phyloP scores from a whole-genome alignment of 2,329 filamentous ascomycete species.

The Balansia obtecta region DNA sequence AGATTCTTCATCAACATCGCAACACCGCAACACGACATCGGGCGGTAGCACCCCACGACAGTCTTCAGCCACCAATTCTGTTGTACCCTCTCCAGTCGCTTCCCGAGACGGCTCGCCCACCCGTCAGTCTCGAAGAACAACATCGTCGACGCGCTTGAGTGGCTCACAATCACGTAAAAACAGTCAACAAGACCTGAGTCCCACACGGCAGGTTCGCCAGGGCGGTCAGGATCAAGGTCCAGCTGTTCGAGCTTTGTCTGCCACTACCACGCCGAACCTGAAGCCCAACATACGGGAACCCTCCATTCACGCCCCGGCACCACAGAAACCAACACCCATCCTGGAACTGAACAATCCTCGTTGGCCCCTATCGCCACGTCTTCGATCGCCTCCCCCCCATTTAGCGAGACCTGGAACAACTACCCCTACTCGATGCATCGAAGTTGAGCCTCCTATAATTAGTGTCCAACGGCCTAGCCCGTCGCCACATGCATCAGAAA shows the following conservation, averaged over 20 bases:
- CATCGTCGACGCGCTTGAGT: constrained; percentile 22
- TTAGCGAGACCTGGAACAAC: constrained; percentile 33
- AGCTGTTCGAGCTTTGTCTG: constrained; percentile 55
- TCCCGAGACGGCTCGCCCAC: constrained; percentile 37
- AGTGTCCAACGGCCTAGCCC: constrained; percentile 40
- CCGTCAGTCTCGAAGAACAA: constrained; percentile 24
- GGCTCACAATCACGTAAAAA: constrained; percentile 49
- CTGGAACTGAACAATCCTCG: constrained; percentile 46
- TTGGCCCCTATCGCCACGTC: constrained; percentile 66
- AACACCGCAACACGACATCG: constrained; percentile 11
- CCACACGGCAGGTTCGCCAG: constrained; percentile 38
- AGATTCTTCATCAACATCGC: constrained; percentile 1
- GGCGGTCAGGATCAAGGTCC: constrained; percentile 48
- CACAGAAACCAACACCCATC: constrained; percentile 45
- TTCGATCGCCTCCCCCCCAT: constrained; percentile 63
- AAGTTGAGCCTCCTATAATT: constrained; percentile 38
- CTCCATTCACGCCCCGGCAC: constrained; percentile 45
- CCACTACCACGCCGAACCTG: constrained; percentile 54
- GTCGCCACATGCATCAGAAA: constrained; percentile 29
- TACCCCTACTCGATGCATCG: constrained; percentile 29
- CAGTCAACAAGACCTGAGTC: constrained; percentile 52
- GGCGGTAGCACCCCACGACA: constrained; percentile 21
- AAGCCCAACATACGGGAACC: constrained; percentile 49
- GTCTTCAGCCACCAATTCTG: constrained; percentile 25
- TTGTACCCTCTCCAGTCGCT: constrained; percentile 22